Conservation (phyloP, 73 alveolate species). For the Blepharisma stoltei region DNA sequence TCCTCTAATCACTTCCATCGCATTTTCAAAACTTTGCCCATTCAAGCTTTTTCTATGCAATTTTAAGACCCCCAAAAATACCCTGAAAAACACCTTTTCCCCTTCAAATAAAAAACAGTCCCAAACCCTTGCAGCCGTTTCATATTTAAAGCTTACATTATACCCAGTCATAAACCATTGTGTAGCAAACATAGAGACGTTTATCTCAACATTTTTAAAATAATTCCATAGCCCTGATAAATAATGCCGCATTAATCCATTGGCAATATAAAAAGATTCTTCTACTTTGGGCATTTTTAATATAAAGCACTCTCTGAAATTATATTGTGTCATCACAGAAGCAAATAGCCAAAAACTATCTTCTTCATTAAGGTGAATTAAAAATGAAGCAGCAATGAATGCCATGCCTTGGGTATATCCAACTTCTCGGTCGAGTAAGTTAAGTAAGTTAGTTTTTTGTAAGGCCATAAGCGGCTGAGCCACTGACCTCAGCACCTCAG, state of each 20-base stretch:
- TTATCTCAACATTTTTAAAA: neutral
- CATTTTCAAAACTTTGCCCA: slow-evolving; percentile 20
- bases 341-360: slow-evolving; percentile 40
- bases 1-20: slow-evolving; percentile 20
- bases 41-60: slow-evolving; percentile 35
- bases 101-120: slow-evolving; percentile 82
- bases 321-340: slow-evolving; percentile 6
- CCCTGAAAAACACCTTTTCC: slow-evolving; percentile 66
- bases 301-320: neutral
- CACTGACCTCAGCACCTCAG: too few species aligned
- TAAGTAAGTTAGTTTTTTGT: too few species aligned
- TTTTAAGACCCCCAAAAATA: slow-evolving; percentile 75
- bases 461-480: too few species aligned
- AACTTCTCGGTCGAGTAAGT: slow-evolving; percentile 59
- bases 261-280: slow-evolving; percentile 19
- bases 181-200: slow-evolving; percentile 70
- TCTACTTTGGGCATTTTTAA: slow-evolving; percentile 21
- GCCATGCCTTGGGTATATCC: slow-evolving; percentile 85
- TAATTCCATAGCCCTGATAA: neutral
- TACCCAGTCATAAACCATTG: slow-evolving; percentile 88
- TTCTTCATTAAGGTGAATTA: slow-evolving; percentile 54
- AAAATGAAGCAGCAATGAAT: slow-evolving; percentile 54
- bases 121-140: slow-evolving; percentile 67
- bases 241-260: slow-evolving; percentile 11
- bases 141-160: slow-evolving; percentile 54